Conservation (phyloP, 352 stramenopile genomes). For the Saprolegnia diclina region DNA sequence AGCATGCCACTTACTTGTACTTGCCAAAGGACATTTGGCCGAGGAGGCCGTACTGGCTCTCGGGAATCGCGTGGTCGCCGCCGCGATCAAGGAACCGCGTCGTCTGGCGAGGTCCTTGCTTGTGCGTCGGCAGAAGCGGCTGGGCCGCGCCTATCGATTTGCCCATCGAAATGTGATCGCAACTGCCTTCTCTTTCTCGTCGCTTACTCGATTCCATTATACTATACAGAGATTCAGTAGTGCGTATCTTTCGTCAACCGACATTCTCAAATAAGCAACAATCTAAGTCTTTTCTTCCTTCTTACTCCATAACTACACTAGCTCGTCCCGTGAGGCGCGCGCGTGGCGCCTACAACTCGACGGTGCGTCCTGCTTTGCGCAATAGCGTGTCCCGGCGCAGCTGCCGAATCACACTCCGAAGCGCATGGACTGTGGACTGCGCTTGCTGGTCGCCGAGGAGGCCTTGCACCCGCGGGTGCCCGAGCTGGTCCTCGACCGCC, state of each 20-base stretch:
- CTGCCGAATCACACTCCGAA: slow-evolving; percentile 23
- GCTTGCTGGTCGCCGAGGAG: slow-evolving; percentile 16
- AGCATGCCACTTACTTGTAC: slow-evolving; percentile 23
- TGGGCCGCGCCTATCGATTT: background rate
- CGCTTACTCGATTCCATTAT: background rate
- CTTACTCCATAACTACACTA: no score
- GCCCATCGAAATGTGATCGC: no score
- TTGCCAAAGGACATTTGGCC: slow-evolving; percentile 18
- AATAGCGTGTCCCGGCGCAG: slow-evolving; percentile 24
- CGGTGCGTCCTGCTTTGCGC: slow-evolving; percentile 17
- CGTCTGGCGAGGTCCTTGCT: background rate
- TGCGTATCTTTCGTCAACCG: background rate
- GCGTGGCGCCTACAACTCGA: slow-evolving; percentile 16
- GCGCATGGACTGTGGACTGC: slow-evolving; percentile 15
- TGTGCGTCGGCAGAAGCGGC: background rate
- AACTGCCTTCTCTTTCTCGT: background rate
- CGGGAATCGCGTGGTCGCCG: slow-evolving; percentile 14
- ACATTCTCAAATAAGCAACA: background rate
- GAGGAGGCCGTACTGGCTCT: background rate
- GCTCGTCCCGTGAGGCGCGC: no score
- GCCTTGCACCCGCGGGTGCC: slow-evolving; percentile 16
- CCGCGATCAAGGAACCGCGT: slow-evolving; percentile 21
- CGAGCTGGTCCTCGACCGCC: slow-evolving; percentile 24
- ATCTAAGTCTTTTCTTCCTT: no score
- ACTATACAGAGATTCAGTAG: background rate